Evolutionary conservation across 2,329 filamentous ascomycete genomes (phyloP), one percentile per base, ranked within the genome.

Genomic region (Phymatotrichopsis omnivora): DNA sequence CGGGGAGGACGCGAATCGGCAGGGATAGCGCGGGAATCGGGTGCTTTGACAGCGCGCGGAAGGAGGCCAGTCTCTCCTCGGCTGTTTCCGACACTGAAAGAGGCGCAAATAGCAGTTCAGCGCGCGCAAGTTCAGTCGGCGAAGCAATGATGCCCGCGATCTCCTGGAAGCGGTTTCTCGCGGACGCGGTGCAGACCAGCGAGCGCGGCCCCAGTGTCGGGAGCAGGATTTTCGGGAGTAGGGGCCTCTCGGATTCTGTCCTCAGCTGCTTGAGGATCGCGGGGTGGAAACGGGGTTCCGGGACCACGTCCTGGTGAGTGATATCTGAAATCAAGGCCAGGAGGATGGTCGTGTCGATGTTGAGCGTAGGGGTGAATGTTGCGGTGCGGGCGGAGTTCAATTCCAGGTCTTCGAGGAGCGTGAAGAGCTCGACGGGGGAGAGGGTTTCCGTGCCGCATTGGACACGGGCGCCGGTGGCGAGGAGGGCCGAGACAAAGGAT

Each of bases 301-400:
- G 54, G 0, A 55, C 38, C 4, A 69, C 62, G 33, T 47, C 58
- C 17, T 51, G 50, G 59, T 86, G 80, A 2, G 78, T 81, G 20
- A 86, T 75, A 56, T 87, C 82, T 0, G 81, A 85, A 1, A 80
- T 73, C 2, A 86, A 66, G 4, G 80, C 81, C 4, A 87, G 71
- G 5, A 87, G 69, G 35, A 85, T 74, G 1, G 81, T 85, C 42
- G 75, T 78, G 60, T 80, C 77, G 44, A 80, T 69, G 57, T 80
- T 78, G 22, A 79, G 56, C 0, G 62, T 66, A 2, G 64, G 52
- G 1, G 68, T 65, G 23, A 70, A 61, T 4, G 55, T 54, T 3
- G 62, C 56, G 5, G 62, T 65, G 6, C 60, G 60, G 49, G 68
- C 63, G 24, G 64, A 57, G 17, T 65, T 60, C 30, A 71, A 16